Conservation (phyloP, 305 asterid genomes). For the Ruellia speciosa region DNA sequence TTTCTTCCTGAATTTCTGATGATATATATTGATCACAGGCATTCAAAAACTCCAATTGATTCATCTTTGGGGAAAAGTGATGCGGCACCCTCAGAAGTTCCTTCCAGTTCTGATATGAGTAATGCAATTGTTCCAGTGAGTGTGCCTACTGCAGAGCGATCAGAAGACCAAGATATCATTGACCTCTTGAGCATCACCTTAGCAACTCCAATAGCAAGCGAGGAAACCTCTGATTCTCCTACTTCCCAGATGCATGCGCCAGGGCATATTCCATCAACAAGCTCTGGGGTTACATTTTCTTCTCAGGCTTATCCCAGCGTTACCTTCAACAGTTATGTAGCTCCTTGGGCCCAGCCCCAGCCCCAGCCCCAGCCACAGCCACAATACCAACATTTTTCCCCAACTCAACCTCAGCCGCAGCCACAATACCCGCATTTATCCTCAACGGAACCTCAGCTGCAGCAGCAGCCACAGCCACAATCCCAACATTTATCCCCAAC, state of each 20-base stretch:
- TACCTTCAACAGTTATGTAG: slow-evolving; percentile 49
- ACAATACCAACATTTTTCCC: background rate
- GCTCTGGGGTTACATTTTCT: slow-evolving; percentile 27
- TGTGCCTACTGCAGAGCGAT: slow-evolving; percentile 31
- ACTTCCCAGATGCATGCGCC: slow-evolving; percentile 27
- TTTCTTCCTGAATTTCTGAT: background rate
- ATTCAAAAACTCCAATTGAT: slow-evolving; percentile 35
- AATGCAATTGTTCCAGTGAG: slow-evolving; percentile 61
- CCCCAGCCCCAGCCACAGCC: slow-evolving; percentile 22
- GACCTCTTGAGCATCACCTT: slow-evolving; percentile 77
- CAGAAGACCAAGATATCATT: slow-evolving; percentile 66
- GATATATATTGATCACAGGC: slow-evolving; percentile 41
- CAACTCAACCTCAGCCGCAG: background rate
- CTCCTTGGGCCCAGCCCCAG: slow-evolving; percentile 82
- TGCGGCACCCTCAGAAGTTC: slow-evolving; percentile 24
- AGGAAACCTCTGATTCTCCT: slow-evolving; percentile 34
- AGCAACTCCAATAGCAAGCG: slow-evolving; percentile 33
- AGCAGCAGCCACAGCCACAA: slow-evolving; percentile 16
- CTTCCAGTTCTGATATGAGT: slow-evolving; percentile 32
- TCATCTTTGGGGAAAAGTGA: slow-evolving; percentile 23
- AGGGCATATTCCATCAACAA: slow-evolving; percentile 26
- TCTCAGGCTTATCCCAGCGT: slow-evolving; percentile 34
- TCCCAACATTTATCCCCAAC: background rate
- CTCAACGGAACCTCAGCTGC: too few species aligned
- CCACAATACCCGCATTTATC: background rate